Base-by-base conservation (phyloP, 306 rosid species). In the Lathyrus sativus region DNA sequence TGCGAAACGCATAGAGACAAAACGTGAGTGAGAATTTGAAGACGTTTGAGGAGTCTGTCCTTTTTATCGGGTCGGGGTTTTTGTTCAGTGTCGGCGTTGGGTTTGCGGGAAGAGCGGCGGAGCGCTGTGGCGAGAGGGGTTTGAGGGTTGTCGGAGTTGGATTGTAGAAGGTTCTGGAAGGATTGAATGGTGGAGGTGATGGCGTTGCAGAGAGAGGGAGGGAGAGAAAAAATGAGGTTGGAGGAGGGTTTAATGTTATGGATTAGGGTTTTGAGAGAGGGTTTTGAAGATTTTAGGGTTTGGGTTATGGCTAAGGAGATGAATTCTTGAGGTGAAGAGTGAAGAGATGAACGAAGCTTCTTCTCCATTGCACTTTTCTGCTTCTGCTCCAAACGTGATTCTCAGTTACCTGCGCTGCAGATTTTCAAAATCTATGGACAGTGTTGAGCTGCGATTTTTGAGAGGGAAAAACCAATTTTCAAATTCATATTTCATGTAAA, bases 291-390 rank as follows among this genome's bases (percentile, higher is more conserved):
- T 78, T 85, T 93, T 3, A 90, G 87, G 58, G 14, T 65, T 49
- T 50, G 78, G 1, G 72, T 79, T 9, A 81, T 31, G 28, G 97
- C 95, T 7, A 81, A 62, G 31, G 76, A 56, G n/a, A 88, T 49
- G 43, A 93, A 93, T 11, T 88, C 90, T 46, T 81, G 67, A 0
- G 96, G 83, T 18, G 97, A 86, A 71, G 89, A 80, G 18, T 73
- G 74, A 4, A 92, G 86, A 68, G 91, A 79, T 17, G 89, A 82
- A 17, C 91, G 91, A 59, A 93, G 88, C 59, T 76, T 83, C 89
- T 88, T 92, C 83, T 80, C 96, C 96, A 88, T 83, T 10, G 50
- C 11, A 2, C 0, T 68, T 44, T 50, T 59, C 58, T 43, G 28
- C 5, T 14, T 38, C 13, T 11, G 29, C 24, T 75, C 29, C 62